These are phyloP conservation scores for Boletus barrowsii DNA, from an alignment of 768 basidiomycete species.

Conservation along the genomic window DNA sequence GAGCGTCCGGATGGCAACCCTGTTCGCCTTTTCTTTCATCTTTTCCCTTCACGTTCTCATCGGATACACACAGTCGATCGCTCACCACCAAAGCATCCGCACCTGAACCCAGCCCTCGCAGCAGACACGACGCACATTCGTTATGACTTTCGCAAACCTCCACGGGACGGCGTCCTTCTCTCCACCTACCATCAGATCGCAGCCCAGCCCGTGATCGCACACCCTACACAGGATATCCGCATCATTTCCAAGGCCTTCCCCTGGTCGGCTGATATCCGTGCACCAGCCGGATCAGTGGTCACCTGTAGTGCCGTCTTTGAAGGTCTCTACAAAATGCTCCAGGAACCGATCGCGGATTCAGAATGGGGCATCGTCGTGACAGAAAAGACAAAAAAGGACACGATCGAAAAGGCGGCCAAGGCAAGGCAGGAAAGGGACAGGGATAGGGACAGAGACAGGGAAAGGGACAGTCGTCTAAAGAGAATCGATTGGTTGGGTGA, in stretches of 20 bases:
- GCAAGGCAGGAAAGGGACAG: slow-evolving; percentile 39
- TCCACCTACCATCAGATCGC: slow-evolving; percentile 42
- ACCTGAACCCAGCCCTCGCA: slow-evolving; percentile 52
- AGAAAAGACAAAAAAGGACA: slow-evolving; percentile 42
- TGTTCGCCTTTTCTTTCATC: slow-evolving; percentile 7
- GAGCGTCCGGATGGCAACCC: slow-evolving; percentile 12
- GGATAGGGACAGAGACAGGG: slow-evolving; percentile 35
- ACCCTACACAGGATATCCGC: slow-evolving; percentile 37
- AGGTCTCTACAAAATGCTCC: slow-evolving; percentile 46
- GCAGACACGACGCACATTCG: slow-evolving; percentile 47
- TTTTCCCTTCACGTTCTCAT: background rate
- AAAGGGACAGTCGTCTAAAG: slow-evolving; percentile 38
- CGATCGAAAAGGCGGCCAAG: slow-evolving; percentile 50
- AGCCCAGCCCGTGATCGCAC: slow-evolving; percentile 36
- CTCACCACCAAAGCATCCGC: slow-evolving; percentile 43
- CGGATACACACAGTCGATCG: slow-evolving; percentile 14
- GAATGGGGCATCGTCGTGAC: slow-evolving; percentile 60
- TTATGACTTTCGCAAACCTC: slow-evolving; percentile 47
- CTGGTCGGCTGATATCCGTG: slow-evolving; percentile 58
- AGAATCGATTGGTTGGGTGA: slow-evolving; percentile 67
- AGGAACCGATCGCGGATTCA: slow-evolving; percentile 56
- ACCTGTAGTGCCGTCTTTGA: slow-evolving; percentile 58
- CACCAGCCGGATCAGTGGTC: slow-evolving; percentile 26
- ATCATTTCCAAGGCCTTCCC: slow-evolving; percentile 63
- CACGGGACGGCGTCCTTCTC: slow-evolving; percentile 40